A percentile compares a stretch with the other conserved stretches of the same genome.
These are phyloP conservation scores for Epichloe uncinata DNA, from an alignment of 2,329 filamentous ascomycete genomes.

Conservation along the genomic window DNA sequence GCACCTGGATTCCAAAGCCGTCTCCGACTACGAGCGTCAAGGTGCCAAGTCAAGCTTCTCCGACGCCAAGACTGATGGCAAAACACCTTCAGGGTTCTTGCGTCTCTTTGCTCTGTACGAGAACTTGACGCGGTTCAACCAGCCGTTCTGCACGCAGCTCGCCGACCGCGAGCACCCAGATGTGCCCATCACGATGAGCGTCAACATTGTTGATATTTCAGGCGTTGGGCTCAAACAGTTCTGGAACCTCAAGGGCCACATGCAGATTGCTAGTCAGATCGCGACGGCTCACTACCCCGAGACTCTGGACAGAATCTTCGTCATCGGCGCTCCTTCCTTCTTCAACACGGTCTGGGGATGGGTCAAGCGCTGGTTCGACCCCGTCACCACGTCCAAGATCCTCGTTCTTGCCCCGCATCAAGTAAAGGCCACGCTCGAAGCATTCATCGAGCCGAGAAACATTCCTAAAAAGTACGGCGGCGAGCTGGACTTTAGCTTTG, in stretches of 20 bases:
- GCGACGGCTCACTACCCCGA: slow-evolving; percentile 93
- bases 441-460: slow-evolving; percentile 69
- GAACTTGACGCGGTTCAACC: slow-evolving; percentile 74
- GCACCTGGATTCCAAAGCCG: slow-evolving; percentile 68
- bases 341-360: slow-evolving; percentile 91
- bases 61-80: slow-evolving; percentile 51
- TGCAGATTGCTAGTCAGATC: slow-evolving; percentile 81
- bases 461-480: slow-evolving; percentile 88
- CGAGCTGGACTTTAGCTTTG: slow-evolving; percentile 69
- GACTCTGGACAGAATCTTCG: slow-evolving; percentile 55
- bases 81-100: slow-evolving; percentile 61
- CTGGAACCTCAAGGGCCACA: slow-evolving; percentile 86
- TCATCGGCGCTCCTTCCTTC: slow-evolving; percentile 82
- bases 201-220: slow-evolving; percentile 88
- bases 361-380: slow-evolving; percentile 93
- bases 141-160: slow-evolving; percentile 72
- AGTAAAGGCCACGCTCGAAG: slow-evolving; percentile 60
- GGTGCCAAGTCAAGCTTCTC: slow-evolving; percentile 41
- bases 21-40: slow-evolving; percentile 63
- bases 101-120: slow-evolving; percentile 89
- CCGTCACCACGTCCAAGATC: slow-evolving; percentile 89
- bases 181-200: slow-evolving; percentile 84
- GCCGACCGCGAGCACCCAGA: slow-evolving; percentile 55
- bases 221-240: slow-evolving; percentile 85
- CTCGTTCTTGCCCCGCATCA: slow-evolving; percentile 70